Conservation (phyloP, 2,329 filamentous ascomycete species). For the Elsinoe fawcettii region DNA sequence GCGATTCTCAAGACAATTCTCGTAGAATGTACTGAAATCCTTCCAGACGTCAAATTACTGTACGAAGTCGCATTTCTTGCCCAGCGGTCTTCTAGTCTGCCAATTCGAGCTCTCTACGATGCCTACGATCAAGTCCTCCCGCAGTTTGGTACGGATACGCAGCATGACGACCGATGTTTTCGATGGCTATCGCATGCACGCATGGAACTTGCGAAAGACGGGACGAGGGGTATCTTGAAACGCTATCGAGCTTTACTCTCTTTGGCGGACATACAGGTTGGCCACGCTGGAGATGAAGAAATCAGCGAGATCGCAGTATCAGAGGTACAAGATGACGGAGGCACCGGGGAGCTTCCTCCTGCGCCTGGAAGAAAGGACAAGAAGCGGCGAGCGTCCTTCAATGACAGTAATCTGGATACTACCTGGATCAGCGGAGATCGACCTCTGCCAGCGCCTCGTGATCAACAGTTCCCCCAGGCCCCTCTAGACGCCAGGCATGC, state of each 20-base stretch:
- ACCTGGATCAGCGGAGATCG: constrained; percentile 35
- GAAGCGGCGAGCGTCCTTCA: constrained; percentile 48
- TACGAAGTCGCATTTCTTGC: constrained; percentile 69
- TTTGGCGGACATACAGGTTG: constrained; percentile 64
- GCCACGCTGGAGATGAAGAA: constrained; percentile 38
- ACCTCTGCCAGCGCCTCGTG: constrained; percentile 16
- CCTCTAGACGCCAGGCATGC: neutral
- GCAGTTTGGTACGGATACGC: constrained; percentile 60
- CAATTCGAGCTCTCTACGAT: constrained; percentile 69
- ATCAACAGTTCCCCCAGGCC: neutral
- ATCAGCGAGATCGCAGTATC: neutral
- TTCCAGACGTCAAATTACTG: constrained; percentile 66
- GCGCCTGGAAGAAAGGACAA: constrained; percentile 51
- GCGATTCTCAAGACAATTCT: neutral
- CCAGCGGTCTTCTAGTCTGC: constrained; percentile 57
- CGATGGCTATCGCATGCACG: constrained; percentile 74
- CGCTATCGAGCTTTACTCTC: constrained; percentile 63
- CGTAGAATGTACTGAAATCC: constrained; percentile 6
- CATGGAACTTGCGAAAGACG: constrained; percentile 30
- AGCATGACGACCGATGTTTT: constrained; percentile 67
- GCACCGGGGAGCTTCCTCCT: constrained; percentile 32
- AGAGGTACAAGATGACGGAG: constrained; percentile 3
- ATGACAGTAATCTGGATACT: constrained; percentile 47
- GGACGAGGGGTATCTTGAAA: constrained; percentile 52
- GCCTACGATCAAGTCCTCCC: constrained; percentile 73